Evolutionary conservation across 805 yeast species (phyloP).

Genomic region (Pichia ethanolica): DNA sequence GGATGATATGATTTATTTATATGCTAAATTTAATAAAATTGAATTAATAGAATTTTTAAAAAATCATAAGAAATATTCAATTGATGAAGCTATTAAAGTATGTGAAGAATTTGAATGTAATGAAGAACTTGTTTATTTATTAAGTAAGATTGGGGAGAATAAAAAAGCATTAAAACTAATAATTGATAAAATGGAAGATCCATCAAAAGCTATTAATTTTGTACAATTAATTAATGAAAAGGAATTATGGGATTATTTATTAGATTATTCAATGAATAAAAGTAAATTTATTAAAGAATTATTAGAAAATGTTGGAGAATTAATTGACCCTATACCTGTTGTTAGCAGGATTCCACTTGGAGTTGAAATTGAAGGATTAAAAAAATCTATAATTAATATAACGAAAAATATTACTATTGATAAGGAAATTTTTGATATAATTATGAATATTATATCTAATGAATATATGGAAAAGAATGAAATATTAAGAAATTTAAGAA

Average conservation of each 20-base stretch:
- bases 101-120: constrained; percentile 48
- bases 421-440: constrained; percentile 44
- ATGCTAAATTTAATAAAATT: constrained; percentile 51
- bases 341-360: constrained; percentile 55
- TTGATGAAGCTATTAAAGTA: constrained; percentile 59
- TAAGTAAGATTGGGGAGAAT: constrained; percentile 78
- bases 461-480: constrained; percentile 39
- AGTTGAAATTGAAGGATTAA: constrained; percentile 58
- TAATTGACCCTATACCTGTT: constrained; percentile 62
- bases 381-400: constrained; percentile 52
- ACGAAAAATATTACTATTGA: constrained; percentile 55
- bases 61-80: constrained; percentile 53
- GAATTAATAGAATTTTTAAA: constrained; percentile 56
- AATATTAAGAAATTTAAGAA: constrained; percentile 22
- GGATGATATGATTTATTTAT: constrained; percentile 57
- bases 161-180: constrained; percentile 69
- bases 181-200: constrained; percentile 69
- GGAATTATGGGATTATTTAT: constrained; percentile 74
- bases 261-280: constrained; percentile 60
- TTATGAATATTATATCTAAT: constrained; percentile 44
- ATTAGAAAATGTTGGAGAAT: constrained; percentile 59
- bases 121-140: constrained; percentile 72
- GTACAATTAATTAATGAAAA: constrained; percentile 59
- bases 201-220: constrained; percentile 73
- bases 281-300: constrained; percentile 74